Base-by-base conservation (phyloP, 2,329 filamentous ascomycete genomes). In the Aspergillus tamarii region DNA sequence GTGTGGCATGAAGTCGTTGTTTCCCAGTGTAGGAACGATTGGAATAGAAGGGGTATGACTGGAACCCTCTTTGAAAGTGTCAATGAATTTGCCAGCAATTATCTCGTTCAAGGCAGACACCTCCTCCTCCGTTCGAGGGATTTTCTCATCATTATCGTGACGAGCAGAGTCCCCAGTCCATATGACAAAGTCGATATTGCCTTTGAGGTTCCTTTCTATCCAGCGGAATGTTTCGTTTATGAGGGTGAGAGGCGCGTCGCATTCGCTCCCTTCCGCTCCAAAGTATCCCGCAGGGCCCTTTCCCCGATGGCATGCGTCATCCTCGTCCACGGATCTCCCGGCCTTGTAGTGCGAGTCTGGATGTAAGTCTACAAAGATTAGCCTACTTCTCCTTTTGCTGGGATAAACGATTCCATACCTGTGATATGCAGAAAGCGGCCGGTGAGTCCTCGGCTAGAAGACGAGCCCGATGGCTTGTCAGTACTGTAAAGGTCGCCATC, bases 1-100 rank as follows among this genome's bases (percentile, higher is more conserved):
- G 81, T 99, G 95, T 1, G 95, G 95, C 64, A 97, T 87, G 63
- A 99, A 94, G 74, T 99, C 95, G 78, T 99, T 99, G 81, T 99
- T 99, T 65, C 95, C 95, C 70, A 97, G 89, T 0, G 90, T 97
- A 0, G 95, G 94, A 23, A 99, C 84, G 34, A 98, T 87, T 4
- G 95, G 94, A 4, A 98, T 85, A 14, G 84, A 78, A 63, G 93
- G 85, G 62, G 87, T 86, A 60, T 82, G 39, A 82, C 81, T n/a
- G 83, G 83, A 65, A 81, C 85, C 82, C 43, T 79, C 71, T 58
- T 83, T 82, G 73, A 97, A 97, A 11, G 91, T 84, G 23, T 93
- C 86, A 54, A 85, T 80, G 77, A 98, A 92, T 76, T 92, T 92
- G 70, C 88, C 80, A 56, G 93, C 89, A 66, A 97, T 83, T 68